Base-by-base conservation (phyloP, 2,329 filamentous ascomycete genomes). In the Aspergillus sp. region DNA sequence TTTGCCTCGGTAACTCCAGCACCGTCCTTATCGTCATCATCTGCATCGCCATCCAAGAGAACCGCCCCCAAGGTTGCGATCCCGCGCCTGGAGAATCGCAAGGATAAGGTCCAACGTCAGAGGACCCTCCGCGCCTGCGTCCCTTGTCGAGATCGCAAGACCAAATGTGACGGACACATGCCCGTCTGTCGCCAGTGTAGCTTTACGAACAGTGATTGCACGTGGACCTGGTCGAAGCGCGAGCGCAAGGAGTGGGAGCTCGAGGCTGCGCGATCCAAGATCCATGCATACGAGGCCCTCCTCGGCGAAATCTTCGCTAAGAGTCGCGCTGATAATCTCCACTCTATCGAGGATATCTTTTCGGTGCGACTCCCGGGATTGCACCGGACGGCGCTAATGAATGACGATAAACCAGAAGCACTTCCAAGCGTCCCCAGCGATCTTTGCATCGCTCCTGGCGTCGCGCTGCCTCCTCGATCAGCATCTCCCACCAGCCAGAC, bases 151-250 rank as follows among this genome's bases (percentile, higher is more conserved):
- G 47, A 52, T 14, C 51, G 49, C 13, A 62, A 62, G 48, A 58
- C 52, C 14, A 62, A 60, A 41, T 62, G 60, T 44, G 58, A 61
- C 35, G 58, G 60, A 20, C 32, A 19, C 24, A 57, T 48, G 14
- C 60, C 58, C 5, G 51, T 30, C 16, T 62, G 60, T 20, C 36
- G 38, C 16, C 52, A 51, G 16, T 62, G 58, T 32, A 36, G 20
- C 3, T 52, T 49, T 2, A 30, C 54, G 3, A 44, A 43, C 3
- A 41, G 51, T 13, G 45, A 35, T 14, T 62, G 60, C 32, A 42
- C 36, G 17, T 62, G 59, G 20, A 42, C 51, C 2, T 46, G 46
- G 19, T 61, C 57, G 5, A 61, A 61, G 30, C 45, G 54, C 5
- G 59, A 61, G n/a, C 45, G 47, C 7, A 45, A 60, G 40, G 40